These are phyloP conservation scores for Spongispora temasekensis DNA, from an alignment of 1,284 basidiomycete genomes.

Conservation along the genomic window DNA sequence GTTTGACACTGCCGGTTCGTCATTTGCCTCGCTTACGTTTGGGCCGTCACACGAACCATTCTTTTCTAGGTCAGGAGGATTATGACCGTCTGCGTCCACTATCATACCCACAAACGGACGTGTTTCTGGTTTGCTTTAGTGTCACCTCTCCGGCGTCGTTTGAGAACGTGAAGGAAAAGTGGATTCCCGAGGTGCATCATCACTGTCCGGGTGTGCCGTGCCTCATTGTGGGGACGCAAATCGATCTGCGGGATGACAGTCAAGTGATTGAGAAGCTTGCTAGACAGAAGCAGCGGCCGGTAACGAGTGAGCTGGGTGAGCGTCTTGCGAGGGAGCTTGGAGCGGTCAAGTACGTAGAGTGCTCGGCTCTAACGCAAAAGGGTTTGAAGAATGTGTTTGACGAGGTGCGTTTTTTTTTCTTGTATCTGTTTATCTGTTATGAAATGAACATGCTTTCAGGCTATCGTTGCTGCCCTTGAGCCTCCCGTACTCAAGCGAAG, in stretches of 20 bases:
- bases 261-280: slow-evolving; percentile 94
- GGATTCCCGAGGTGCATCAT: slow-evolving; percentile 99
- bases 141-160: slow-evolving; percentile 98
- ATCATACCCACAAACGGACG: slow-evolving; percentile 99
- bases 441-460: slow-evolving; percentile 64
- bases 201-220: slow-evolving; percentile 99
- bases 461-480: slow-evolving; percentile 97
- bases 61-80: slow-evolving; percentile 89
- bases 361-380: slow-evolving; percentile 98
- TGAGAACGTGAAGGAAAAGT: slow-evolving; percentile 99
- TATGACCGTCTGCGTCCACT: slow-evolving; percentile 98
- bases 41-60: neutral
- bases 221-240: slow-evolving; percentile 98
- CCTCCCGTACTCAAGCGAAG: slow-evolving; percentile 90
- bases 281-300: slow-evolving; percentile 95
- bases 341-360: slow-evolving; percentile 99
- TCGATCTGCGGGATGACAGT: slow-evolving; percentile 94
- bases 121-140: slow-evolving; percentile 99
- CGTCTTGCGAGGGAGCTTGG: slow-evolving; percentile 93
- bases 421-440: neutral
- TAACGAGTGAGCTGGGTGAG: slow-evolving; percentile 88
- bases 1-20: slow-evolving; percentile 94
- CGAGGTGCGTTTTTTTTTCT: slow-evolving; percentile 64
- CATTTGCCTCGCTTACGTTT: neutral
- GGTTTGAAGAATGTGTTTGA: slow-evolving; percentile 99